These are phyloP conservation scores for Schwanniomyces yamadae DNA, from an alignment of 805 yeast species.

Conservation along the genomic window DNA sequence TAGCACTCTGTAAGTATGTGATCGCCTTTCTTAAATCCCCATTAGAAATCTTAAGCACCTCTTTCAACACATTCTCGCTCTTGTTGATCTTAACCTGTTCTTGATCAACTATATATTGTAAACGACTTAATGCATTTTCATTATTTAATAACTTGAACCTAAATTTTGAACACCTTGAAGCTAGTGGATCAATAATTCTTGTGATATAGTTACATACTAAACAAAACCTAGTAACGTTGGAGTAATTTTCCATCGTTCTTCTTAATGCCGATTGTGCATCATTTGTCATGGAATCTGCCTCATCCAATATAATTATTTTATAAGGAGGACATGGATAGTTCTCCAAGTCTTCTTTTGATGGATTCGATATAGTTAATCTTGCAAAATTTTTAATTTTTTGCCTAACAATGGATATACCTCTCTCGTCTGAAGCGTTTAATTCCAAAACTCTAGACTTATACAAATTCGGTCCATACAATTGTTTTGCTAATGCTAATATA, in stretches of 20 bases:
- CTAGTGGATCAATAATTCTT: constrained; percentile 92
- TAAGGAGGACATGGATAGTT: constrained; percentile 96
- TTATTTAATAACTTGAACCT: constrained; percentile 79
- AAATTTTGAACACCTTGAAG: constrained; percentile 94
- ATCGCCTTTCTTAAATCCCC: constrained; percentile 96
- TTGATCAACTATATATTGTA: constrained; percentile 55
- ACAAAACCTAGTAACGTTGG: constrained; percentile 87
- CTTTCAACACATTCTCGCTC: constrained; percentile 53
- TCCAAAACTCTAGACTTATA: constrained; percentile 73
- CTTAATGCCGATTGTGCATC: constrained; percentile 96
- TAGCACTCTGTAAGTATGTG: constrained; percentile 82
- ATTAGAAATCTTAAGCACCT: constrained; percentile 66
- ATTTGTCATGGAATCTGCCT: constrained; percentile 96
- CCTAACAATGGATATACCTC: constrained; percentile 86
- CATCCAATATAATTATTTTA: constrained; percentile 88
- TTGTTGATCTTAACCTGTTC: constrained; percentile 31
- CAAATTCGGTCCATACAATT: constrained; percentile 69
- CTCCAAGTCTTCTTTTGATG: constrained; percentile 62
- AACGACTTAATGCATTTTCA: constrained; percentile 65
- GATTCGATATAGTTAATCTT: constrained; percentile 77
- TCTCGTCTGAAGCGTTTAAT: constrained; percentile 85
- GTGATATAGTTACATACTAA: constrained; percentile 95
- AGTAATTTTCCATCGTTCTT: constrained; percentile 90
- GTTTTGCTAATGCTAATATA: constrained; percentile 76
- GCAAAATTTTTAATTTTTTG: constrained; percentile 87